A percentile compares a stretch with the other conserved stretches of the same genome.
These are phyloP conservation scores for Lichtheimia ornata DNA, from an alignment of 371 early-diverging fungal species.

Conservation along the genomic window DNA sequence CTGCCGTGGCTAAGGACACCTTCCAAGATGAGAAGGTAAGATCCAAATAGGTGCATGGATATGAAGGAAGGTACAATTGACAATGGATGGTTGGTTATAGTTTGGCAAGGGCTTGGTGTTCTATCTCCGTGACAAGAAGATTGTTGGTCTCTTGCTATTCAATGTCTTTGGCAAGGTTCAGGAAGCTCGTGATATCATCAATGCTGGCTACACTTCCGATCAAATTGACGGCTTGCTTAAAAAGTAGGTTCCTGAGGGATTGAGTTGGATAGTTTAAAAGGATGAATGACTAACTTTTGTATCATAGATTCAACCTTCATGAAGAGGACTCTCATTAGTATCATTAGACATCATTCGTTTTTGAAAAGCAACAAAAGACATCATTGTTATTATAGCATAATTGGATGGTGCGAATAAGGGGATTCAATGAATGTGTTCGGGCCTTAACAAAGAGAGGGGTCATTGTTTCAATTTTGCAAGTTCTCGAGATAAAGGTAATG, in stretches of 20 bases:
- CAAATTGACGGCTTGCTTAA: conserved; percentile 47
- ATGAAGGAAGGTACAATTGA: conserved; percentile 2
- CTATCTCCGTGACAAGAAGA: conserved; percentile 65
- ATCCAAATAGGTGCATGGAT: background rate
- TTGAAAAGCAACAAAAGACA: conserved; percentile 60
- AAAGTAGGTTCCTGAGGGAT: conserved; percentile 25
- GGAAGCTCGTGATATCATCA: conserved; percentile 70
- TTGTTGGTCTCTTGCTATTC: conserved; percentile 70
- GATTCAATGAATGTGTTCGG: no score
- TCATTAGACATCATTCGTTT: conserved; percentile 33
- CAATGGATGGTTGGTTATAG: conserved; percentile 19
- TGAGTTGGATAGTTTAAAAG: background rate
- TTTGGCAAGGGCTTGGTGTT: conserved; percentile 75
- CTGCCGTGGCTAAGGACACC: conserved; percentile 10
- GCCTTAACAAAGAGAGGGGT: no score
- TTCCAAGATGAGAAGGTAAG: conserved; percentile 40
- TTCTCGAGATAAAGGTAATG: no score
- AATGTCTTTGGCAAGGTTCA: conserved; percentile 74
- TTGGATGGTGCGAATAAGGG: no score
- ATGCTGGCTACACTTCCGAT: conserved; percentile 44
- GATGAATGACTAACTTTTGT: background rate
- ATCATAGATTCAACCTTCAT: conserved; percentile 13
- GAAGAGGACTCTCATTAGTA: conserved; percentile 14
- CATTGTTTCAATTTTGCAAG: no score
- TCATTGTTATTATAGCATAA: conserved; percentile 41